Conservation (phyloP, 306 rosid species). For the Cajanus cajan region DNA sequence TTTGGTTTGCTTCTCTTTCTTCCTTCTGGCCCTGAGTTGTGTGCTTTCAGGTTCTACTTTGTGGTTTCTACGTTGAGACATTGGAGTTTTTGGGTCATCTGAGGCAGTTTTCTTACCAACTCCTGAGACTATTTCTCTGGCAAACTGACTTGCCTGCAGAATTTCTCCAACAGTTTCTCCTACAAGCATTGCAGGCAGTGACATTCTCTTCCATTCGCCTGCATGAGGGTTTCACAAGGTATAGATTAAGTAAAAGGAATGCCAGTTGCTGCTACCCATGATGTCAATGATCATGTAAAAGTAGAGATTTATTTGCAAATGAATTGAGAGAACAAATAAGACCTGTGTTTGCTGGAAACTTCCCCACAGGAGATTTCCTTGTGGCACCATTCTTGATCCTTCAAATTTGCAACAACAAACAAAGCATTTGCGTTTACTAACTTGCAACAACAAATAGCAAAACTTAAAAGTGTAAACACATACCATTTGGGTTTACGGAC, state of each 20-base stretch:
- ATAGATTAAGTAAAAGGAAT: not conserved
- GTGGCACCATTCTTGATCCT: conserved; percentile 57
- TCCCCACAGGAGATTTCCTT: conserved; percentile 72
- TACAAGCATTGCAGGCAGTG: conserved; percentile 92
- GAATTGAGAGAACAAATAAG: conserved; percentile 13
- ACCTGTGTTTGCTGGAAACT: conserved; percentile 73
- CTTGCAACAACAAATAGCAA: not conserved
- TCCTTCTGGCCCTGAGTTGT: conserved; percentile 71
- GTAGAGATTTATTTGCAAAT: not conserved
- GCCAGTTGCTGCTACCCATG: not conserved
- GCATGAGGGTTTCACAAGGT: not conserved
- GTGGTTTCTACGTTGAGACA: conserved; percentile 44
- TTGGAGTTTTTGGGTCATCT: conserved; percentile 86
- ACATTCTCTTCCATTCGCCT: conserved; percentile 92
- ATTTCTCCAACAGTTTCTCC: conserved; percentile 90
- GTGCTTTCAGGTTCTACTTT: conserved; percentile 61
- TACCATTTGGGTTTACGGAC: too few relatives aligned
- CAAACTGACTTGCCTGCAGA: conserved; percentile 80
- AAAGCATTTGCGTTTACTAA: conserved; percentile 22
- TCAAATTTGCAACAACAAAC: conserved; percentile 24
- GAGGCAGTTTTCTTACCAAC: conserved; percentile 38
- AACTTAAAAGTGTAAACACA: too few relatives aligned
- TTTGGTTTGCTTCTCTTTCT: conserved; percentile 76
- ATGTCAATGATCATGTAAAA: not conserved
- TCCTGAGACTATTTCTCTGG: conserved; percentile 68